Base-by-base conservation (phyloP, 1,284 basidiomycete species). In the Ustilago vetiveriae region DNA sequence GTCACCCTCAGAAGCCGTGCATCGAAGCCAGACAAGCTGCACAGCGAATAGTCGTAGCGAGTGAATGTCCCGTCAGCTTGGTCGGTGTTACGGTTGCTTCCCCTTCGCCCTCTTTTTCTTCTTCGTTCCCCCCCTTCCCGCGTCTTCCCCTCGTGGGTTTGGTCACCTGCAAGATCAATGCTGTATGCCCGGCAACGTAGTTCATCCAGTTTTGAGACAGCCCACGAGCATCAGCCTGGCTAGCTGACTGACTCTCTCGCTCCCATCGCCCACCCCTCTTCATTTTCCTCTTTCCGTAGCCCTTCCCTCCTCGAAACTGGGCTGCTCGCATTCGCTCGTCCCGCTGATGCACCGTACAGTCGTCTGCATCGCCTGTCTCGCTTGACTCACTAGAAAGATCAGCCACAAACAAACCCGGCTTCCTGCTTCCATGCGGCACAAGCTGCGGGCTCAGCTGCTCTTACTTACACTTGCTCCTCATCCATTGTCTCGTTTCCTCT, bases 371-470 rank as follows among this genome's bases (percentile, higher is more conserved):
- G 14, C 52, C 24, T 24, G 30, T 32, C 39, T 55, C 47, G 51
- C 47, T 57, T 50, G 43, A 8, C 40, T 44, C 33, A 29, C 35
- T 38, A 38, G 41, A 26, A 16, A n/a, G 36, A 24, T 36, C 44
- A 7, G 33, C 59, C 27, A 47, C 59, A 63, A 63, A 63, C 59
- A 63, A 63, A 56, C 48, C 47, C 50, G 54, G 54, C 45, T 52
- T 58, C 46, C 41, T 45, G 42, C 44, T 57, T 54, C 62, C 42
- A 65, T 65, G 62, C 62, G 42, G 49, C 42, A n/a, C n/a, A 21
- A 16, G 26, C 40, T 49, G 49, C 54, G 19, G 8, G 17, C 23
- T 38, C 32, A 30, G 48, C 60, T 48, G 35, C 35, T 38, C 48
- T 21, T 19, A 22, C n/a, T 38, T 30, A 11, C 27, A 6, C 19